phyloP scores from a whole-genome alignment of 768 basidiomycete genomes.

The Gyrodon lividus region DNA sequence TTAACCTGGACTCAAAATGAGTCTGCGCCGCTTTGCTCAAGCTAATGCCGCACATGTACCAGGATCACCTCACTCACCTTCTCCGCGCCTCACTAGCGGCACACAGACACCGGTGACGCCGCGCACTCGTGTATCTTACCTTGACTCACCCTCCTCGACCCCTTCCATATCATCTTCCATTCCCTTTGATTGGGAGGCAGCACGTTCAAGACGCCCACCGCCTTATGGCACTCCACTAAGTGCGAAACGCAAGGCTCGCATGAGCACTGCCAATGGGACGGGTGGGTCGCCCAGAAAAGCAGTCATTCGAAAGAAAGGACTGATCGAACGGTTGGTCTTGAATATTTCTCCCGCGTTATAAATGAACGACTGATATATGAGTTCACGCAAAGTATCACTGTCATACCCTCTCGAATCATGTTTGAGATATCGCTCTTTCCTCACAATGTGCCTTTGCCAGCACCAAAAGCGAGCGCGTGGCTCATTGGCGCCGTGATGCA shows the following conservation, averaged over 20 bases:
- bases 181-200: constrained; percentile 89
- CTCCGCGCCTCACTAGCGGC: constrained; percentile 28
- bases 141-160: constrained; percentile 61
- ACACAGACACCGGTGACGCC: constrained; percentile 47
- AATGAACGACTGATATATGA: constrained; percentile 19
- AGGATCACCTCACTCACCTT: constrained; percentile 42
- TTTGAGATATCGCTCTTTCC: constrained; percentile 83
- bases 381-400: constrained; percentile 45
- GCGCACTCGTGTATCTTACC: constrained; percentile 47
- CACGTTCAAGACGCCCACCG: constrained; percentile 62
- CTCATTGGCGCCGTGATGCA: constrained; percentile 66
- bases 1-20: constrained; percentile 35
- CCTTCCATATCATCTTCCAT: constrained; percentile 74
- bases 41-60: constrained; percentile 39
- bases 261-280: constrained; percentile 27
- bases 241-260: constrained; percentile 44
- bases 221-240: constrained; percentile 67
- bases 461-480: constrained; percentile 62
- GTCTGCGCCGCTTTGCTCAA: constrained; percentile 59
- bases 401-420: constrained; percentile 67
- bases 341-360: constrained; percentile 2
- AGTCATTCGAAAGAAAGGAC: constrained; percentile 60
- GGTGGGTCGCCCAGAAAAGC: constrained; percentile 45
- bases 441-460: constrained; percentile 73
- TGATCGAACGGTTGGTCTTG: constrained; percentile 55